Percentiles rank a stretch among this genome's conserved stretches.
Conservation (phyloP, 257 asterid genomes). For the Nicotiana tomentosiformis region DNA sequence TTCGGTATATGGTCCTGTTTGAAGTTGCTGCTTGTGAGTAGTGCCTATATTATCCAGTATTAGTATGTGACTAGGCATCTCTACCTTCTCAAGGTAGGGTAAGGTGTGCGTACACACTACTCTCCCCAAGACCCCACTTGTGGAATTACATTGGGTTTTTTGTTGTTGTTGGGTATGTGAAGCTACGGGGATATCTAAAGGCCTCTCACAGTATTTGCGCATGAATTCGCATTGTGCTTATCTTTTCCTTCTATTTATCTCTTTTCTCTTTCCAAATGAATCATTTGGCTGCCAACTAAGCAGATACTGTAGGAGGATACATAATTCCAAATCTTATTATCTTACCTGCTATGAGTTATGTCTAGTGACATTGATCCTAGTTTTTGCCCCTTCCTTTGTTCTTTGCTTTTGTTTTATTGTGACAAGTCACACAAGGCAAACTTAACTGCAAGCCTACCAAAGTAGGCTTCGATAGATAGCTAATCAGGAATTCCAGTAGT, state of each 20-base stretch:
- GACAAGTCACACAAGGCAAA: neutral
- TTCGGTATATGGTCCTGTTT: neutral
- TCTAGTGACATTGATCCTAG: no score
- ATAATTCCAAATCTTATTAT: neutral
- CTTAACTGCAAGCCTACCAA: neutral
- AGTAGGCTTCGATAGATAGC: neutral
- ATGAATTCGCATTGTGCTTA: neutral
- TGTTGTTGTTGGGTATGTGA: neutral
- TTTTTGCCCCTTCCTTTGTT: neutral
- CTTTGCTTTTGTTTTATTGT: neutral
- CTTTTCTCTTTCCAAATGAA: neutral
- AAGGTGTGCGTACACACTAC: no score
- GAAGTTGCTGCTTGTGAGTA: neutral
- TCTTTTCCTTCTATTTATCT: neutral
- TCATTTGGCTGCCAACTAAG: neutral
- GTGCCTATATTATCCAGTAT: neutral
- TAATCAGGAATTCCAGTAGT: neutral
- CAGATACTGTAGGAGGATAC: neutral
- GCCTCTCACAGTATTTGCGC: neutral
- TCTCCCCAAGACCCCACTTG: no score
- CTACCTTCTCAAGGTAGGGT: no score
- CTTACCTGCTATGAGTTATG: neutral
- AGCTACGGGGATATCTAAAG: neutral
- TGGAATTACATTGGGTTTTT: no score
- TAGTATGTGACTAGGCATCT: neutral